Base-by-base conservation (phyloP, 176 grass and related monocot genomes). In the Aegilops longissima region DNA sequence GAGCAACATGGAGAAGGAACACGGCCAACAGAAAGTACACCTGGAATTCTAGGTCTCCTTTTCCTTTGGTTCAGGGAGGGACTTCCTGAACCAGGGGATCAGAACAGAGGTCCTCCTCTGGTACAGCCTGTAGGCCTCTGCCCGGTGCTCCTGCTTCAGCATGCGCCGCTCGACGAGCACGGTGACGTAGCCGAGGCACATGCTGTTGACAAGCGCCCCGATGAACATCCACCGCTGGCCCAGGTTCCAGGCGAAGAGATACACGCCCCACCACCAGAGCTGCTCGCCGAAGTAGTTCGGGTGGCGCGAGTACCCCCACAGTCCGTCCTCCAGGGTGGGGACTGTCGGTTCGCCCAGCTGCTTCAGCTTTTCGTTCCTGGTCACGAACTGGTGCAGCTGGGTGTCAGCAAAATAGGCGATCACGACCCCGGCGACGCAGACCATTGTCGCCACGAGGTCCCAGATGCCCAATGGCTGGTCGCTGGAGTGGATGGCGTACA, bases 211-310 rank as follows among this genome's bases (percentile, higher is more conserved):
- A 1, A 98, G 88, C 3, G 97, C 85, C 3, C 97, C 94, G 0
- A 98, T 24, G 6, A 93, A 85, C 97, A 96, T 96, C 93, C 93
- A 98, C 7, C 25, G 30, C 10, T 92, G 91, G 3, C 93, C 94
- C 29, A 96, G 33, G 75, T 93, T 98, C 90, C 88, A 96, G 24
- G 94, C 92, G 59, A 96, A 96, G 12, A 98, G 59, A 14, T 92
- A 96, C 54, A 98, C 11, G 0, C 92, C 94, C 97, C 97, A 98
- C 97, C 93, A 98, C 90, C 92, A 98, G 14, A 98, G 92, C 91
- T 98, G 94, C 73, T 98, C 97, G 0, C 93, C 93, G 0, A 96
- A 85, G 51, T 98, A 98, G 88, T 98, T 98, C 0, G 97, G 97
- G 72, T 98, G 97, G n/a, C 97, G 97, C 1, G 97, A 96, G 83